Evolutionary conservation across 306 rosid species (phyloP).

Genomic region (Cercis canadensis): DNA sequence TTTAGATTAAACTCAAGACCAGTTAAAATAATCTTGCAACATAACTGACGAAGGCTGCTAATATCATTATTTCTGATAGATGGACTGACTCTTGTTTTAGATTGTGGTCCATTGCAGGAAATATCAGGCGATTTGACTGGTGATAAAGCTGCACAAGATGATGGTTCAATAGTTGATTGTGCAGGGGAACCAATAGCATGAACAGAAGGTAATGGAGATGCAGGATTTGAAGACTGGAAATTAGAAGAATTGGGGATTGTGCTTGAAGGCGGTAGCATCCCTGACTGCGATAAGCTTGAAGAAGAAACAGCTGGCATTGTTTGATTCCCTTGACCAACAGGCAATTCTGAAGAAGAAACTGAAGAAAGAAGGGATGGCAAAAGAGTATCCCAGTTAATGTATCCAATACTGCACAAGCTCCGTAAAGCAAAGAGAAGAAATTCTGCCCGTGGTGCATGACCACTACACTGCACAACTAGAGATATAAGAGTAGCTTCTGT

Average conservation of each 20-base stretch:
- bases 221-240: conserved; percentile 88
- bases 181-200: conserved; percentile 93
- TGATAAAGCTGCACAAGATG: conserved; percentile 66
- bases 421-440: conserved; percentile 88
- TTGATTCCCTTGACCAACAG: conserved; percentile 75
- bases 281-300: conserved; percentile 70
- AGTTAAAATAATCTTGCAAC: conserved; percentile 92
- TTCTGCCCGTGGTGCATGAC: conserved; percentile 89
- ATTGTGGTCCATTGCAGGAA: conserved; percentile 59
- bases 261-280: conserved; percentile 67
- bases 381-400: conserved; percentile 88
- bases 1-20: conserved; percentile 80
- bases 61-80: conserved; percentile 77
- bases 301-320: conserved; percentile 64
- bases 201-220: conserved; percentile 84
- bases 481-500: conserved; percentile 85
- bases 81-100: conserved; percentile 57
- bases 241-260: conserved; percentile 61
- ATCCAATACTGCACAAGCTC: conserved; percentile 76
- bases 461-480: conserved; percentile 82
- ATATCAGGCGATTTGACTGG: conserved; percentile 86
- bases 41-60: conserved; percentile 94
- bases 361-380: conserved; percentile 88
- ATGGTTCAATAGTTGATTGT: conserved; percentile 67
- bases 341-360: conserved; percentile 71